Conservation (phyloP, 2,329 filamentous ascomycete genomes). For the Calonectria pseudoreteaudii region DNA sequence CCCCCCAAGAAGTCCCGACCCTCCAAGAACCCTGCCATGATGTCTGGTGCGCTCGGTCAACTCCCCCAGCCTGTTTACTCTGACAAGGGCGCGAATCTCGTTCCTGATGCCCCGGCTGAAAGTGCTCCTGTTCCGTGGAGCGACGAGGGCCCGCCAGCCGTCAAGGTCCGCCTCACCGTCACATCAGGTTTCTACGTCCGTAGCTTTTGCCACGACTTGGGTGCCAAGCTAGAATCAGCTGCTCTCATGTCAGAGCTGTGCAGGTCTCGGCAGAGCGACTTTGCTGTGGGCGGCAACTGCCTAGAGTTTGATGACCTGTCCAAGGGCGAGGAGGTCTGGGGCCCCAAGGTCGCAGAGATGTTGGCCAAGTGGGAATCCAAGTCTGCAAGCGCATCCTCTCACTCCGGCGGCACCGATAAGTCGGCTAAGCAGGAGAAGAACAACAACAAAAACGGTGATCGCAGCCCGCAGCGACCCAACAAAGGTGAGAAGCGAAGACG, state of each 20-base stretch:
- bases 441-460: constrained; percentile 25
- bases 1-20: constrained; percentile 50
- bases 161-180: constrained; percentile 88
- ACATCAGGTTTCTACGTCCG: constrained; percentile 97
- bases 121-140: constrained; percentile 67
- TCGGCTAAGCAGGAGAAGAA: constrained; percentile 35
- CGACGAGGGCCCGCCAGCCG: constrained; percentile 78
- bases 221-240: constrained; percentile 82
- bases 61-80: constrained; percentile 58
- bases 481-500: constrained; percentile 46
- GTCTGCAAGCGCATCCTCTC: constrained; percentile 25
- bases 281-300: constrained; percentile 78
- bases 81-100: constrained; percentile 63
- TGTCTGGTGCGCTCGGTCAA: constrained; percentile 69
- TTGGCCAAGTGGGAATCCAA: constrained; percentile 57
- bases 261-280: constrained; percentile 85
- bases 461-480: constrained; percentile 11
- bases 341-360: constrained; percentile 72
- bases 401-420: constrained; percentile 38
- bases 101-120: constrained; percentile 60
- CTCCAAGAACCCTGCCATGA: constrained; percentile 56
- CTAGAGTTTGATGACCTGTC: constrained; percentile 82
- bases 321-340: constrained; percentile 85
- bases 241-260: constrained; percentile 88
- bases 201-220: constrained; percentile 92